These are phyloP conservation scores for Phytophthora aleatoria DNA, from an alignment of 352 stramenopile genomes.

Conservation along the genomic window DNA sequence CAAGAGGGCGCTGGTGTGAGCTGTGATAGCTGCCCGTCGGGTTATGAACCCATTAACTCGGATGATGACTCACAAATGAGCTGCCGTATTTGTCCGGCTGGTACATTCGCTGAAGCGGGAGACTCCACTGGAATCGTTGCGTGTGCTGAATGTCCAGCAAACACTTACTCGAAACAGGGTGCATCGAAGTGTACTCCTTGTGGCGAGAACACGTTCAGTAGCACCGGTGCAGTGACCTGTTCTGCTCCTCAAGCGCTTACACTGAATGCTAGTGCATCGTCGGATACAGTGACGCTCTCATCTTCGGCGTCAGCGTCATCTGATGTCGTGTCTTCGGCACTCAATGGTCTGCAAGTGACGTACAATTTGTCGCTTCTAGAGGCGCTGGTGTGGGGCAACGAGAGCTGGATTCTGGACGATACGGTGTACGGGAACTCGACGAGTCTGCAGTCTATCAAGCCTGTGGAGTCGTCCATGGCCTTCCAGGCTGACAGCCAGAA, in stretches of 20 bases:
- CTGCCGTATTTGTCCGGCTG: slow-evolving; percentile 66
- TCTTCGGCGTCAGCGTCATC: slow-evolving; percentile 33
- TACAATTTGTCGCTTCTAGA: slow-evolving; percentile 83
- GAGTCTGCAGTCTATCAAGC: slow-evolving; percentile 37
- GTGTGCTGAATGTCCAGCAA: slow-evolving; percentile 58
- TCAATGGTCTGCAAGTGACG: slow-evolving; percentile 43
- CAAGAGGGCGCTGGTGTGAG: slow-evolving; percentile 53
- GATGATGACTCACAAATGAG: slow-evolving; percentile 37
- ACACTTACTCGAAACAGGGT: slow-evolving; percentile 66
- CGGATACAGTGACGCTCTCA: slow-evolving; percentile 14
- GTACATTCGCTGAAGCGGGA: slow-evolving; percentile 43
- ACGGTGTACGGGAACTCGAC: slow-evolving; percentile 41
- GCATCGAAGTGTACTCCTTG: slow-evolving; percentile 54
- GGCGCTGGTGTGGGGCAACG: slow-evolving; percentile 70
- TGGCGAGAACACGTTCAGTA: slow-evolving; percentile 71
- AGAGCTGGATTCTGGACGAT: slow-evolving; percentile 55
- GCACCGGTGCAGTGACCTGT: slow-evolving; percentile 42
- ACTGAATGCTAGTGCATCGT: slow-evolving; percentile 40
- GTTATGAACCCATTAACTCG: slow-evolving; percentile 46
- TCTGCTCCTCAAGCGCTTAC: slow-evolving; percentile 50
- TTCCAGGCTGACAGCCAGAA: slow-evolving; percentile 57
- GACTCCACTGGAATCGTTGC: slow-evolving; percentile 45
- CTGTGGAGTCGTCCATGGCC: slow-evolving; percentile 46
- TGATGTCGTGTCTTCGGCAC: slow-evolving; percentile 27
- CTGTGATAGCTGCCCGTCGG: slow-evolving; percentile 58